Percentiles rank a stretch among this genome's conserved stretches.
These are phyloP conservation scores for Smittium mucronatum DNA, from an alignment of 371 early-diverging fungal genomes.

Conservation along the genomic window DNA sequence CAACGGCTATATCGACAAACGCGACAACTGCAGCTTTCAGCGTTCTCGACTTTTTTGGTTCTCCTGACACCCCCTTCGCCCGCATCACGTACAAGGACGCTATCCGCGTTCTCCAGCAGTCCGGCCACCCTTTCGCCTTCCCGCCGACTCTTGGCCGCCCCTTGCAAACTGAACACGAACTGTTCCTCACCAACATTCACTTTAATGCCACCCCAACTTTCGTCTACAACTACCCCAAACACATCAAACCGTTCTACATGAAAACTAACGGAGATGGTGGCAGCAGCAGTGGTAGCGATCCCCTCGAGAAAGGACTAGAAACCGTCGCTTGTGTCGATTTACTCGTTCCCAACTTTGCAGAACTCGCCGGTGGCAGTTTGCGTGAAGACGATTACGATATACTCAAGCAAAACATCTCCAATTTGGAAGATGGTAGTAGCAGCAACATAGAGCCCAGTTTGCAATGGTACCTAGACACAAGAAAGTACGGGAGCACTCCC, in stretches of 20 bases:
- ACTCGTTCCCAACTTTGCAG: conserved; percentile 78
- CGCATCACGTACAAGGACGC: conserved; percentile 76
- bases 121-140: conserved; percentile 40
- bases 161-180: conserved; percentile 81
- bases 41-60: conserved; percentile 39
- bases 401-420: conserved; percentile 39
- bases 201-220: conserved; percentile 62
- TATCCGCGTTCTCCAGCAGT: conserved; percentile 47
- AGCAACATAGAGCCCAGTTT: background rate
- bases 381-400: conserved; percentile 56
- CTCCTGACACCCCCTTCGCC: conserved; percentile 42
- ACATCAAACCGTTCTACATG: conserved; percentile 89
- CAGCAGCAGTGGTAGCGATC: background rate
- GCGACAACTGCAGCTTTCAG: no score
- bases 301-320: conserved; percentile 17
- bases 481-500: conserved; percentile 69
- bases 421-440: background rate
- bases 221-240: conserved; percentile 77
- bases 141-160: conserved; percentile 61
- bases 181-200: conserved; percentile 56
- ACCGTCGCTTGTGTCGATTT: conserved; percentile 82
- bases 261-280: conserved; percentile 33
- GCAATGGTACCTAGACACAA: conserved; percentile 74
- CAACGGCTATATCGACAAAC: no score
- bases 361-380: conserved; percentile 79